Conservation (phyloP, 441 rosid genomes). For the Geranium incanum region DNA sequence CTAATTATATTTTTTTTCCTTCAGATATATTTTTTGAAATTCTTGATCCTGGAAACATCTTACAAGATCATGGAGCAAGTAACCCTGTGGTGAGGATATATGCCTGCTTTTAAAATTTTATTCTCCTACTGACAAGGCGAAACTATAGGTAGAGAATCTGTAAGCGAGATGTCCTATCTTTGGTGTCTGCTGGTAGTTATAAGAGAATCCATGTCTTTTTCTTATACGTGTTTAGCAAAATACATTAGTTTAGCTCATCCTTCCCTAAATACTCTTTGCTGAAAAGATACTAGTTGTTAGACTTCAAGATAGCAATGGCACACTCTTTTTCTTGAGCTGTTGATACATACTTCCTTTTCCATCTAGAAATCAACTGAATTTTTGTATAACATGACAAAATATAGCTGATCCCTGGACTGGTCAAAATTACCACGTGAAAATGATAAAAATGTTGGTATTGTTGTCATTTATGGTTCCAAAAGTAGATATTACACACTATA, state of each 20-base stretch:
- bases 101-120: slow-evolving; percentile 20
- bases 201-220: neutral
- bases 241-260: neutral
- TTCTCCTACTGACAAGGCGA: neutral
- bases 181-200: neutral
- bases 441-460: neutral
- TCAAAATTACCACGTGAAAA: neutral
- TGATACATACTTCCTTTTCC: neutral
- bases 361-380: neutral
- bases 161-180: slow-evolving; percentile 12
- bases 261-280: neutral
- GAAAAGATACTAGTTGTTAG: neutral
- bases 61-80: slow-evolving; percentile 73
- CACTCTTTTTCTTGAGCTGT: neutral
- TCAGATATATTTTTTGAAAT: slow-evolving; percentile 80
- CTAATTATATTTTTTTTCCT: slow-evolving; percentile 9
- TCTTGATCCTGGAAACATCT: slow-evolving; percentile 59
- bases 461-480: neutral
- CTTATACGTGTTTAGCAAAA: neutral
- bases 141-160: neutral
- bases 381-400: neutral
- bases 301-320: neutral
- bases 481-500: neutral
- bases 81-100: slow-evolving; percentile 70
- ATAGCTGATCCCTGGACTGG: neutral